Conservation (phyloP, 163 green algal species). For the Chlamydomonas reinhardtii region DNA sequence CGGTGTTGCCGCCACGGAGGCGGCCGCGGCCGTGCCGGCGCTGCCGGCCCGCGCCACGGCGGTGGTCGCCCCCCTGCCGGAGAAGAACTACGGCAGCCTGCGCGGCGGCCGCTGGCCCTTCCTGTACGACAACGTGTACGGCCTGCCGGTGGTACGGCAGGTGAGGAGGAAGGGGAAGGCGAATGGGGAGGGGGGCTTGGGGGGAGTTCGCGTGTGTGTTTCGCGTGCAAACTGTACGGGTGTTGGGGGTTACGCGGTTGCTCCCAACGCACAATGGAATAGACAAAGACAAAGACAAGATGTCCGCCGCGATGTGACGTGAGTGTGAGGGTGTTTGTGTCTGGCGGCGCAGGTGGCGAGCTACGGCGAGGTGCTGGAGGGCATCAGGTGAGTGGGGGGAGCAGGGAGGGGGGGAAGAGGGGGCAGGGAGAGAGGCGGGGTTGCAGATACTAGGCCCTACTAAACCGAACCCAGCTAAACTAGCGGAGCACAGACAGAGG, state of each 20-base stretch:
- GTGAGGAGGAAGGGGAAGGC: constrained; percentile 20
- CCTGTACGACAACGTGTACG: constrained; percentile 72
- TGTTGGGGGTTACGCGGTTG: too few species aligned
- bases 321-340: background rate
- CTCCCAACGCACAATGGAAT: too few species aligned
- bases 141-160: constrained; percentile 67
- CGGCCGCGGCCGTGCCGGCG: too few species aligned
- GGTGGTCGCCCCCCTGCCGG: constrained; percentile 53
- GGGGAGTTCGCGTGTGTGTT: background rate
- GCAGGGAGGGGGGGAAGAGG: background rate
- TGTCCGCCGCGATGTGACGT: too few species aligned
- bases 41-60: background rate
- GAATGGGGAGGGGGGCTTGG: background rate
- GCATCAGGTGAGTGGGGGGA: constrained; percentile 42
- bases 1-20: too few species aligned
- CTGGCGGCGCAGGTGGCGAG: constrained; percentile 3
- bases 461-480: too few species aligned
- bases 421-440: too few species aligned
- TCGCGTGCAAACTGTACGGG: too few species aligned
- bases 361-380: constrained; percentile 58
- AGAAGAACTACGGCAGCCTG: constrained; percentile 66
- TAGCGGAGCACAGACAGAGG: too few species aligned
- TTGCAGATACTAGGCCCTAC: too few species aligned
- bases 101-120: constrained; percentile 68
- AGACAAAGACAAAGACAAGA: too few species aligned